Conservation (phyloP, 164 flowering plant genomes). For the Piper betle region DNA sequence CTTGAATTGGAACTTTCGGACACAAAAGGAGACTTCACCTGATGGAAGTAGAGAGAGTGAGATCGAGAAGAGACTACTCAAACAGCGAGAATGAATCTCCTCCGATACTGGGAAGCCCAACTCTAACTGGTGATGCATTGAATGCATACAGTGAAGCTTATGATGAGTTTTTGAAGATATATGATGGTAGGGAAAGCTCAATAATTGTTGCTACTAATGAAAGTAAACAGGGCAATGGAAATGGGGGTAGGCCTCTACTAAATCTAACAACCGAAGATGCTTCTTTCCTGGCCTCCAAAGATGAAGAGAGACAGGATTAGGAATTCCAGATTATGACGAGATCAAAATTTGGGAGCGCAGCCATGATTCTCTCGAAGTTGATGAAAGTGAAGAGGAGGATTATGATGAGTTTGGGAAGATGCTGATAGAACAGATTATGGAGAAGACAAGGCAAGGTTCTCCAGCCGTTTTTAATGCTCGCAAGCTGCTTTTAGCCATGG, state of each 20-base stretch:
- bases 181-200: constrained; percentile 25
- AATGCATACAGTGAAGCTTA: constrained; percentile 53
- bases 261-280: constrained; percentile 6
- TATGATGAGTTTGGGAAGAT: constrained; percentile 36
- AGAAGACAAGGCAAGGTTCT: constrained; percentile 50
- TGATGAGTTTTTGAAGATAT: constrained; percentile 27
- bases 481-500: constrained; percentile 24
- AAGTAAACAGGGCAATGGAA: constrained; percentile 1
- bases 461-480: constrained; percentile 48
- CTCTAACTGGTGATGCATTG: constrained; percentile 34
- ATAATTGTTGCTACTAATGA: constrained; percentile 4
- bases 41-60: constrained; percentile 24
- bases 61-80: constrained; percentile 16
- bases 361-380: constrained; percentile 1
- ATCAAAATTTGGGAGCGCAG: constrained; percentile 5
- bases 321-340: constrained; percentile 2
- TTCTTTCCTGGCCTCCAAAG: background rate
- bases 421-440: constrained; percentile 53
- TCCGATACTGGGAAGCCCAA: constrained; percentile 16
- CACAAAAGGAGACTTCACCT: constrained; percentile 29
- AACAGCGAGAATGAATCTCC: constrained; percentile 18
- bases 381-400: constrained; percentile 20
- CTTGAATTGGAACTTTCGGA: constrained; percentile 60
- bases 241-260: background rate
- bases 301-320: background rate